These are phyloP conservation scores for Eucalyptus albens DNA, from an alignment of 345 rosid genomes.

Conservation along the genomic window DNA sequence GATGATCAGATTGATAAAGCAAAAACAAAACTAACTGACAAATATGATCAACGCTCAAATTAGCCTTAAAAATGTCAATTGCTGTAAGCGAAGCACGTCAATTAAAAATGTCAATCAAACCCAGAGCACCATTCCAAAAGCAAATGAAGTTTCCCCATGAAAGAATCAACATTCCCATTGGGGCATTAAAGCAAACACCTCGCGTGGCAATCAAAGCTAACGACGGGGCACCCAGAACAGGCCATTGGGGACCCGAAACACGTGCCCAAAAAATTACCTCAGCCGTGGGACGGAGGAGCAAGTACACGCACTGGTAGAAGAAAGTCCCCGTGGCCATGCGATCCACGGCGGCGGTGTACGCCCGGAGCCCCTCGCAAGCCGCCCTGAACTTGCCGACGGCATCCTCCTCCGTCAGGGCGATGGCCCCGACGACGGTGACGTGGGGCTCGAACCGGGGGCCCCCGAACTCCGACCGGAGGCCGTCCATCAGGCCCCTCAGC, in stretches of 20 bases:
- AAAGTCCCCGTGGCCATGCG: constrained; percentile 61
- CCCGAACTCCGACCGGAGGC: constrained; percentile 53
- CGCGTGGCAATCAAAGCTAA: not conserved
- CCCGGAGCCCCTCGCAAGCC: constrained; percentile 46
- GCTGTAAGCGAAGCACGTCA: not conserved
- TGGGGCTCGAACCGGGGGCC: constrained; percentile 85
- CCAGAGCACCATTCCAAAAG: not conserved
- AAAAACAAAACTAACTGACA: fast-evolving
- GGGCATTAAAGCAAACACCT: not conserved
- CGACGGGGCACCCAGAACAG: not conserved
- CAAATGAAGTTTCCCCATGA: not conserved
- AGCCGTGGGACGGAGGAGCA: constrained; percentile 54
- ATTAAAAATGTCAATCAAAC: not conserved
- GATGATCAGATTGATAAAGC: not conserved
- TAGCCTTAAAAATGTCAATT: not conserved
- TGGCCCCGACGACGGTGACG: constrained; percentile 61
- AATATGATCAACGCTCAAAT: not conserved
- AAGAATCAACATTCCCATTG: not conserved
- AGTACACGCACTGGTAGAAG: constrained; percentile 59
- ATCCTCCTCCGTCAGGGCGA: constrained; percentile 43
- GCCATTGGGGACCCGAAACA: not conserved
- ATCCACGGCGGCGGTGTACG: constrained; percentile 41
- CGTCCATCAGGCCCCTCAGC: constrained; percentile 47
- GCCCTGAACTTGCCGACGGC: constrained; percentile 48
- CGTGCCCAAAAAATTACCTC: constrained; percentile 24